Evolutionary conservation across 768 basidiomycete species (phyloP), one percentile per base, ranked within the genome.

Genomic region (Suillus discolor): DNA sequence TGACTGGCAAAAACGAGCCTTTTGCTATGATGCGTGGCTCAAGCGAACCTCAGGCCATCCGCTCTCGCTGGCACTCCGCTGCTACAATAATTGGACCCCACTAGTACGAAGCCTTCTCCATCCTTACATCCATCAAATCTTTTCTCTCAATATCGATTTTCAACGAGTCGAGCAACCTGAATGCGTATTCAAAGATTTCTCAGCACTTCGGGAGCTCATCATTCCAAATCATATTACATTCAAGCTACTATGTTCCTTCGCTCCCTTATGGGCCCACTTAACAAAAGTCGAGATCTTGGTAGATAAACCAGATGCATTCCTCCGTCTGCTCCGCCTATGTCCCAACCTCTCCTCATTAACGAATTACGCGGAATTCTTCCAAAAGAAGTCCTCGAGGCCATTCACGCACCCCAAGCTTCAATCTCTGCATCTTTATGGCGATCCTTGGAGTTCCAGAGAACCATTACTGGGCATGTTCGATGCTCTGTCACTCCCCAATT

Each of bases 261-360:
- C 68, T 49, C 65, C 68, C 3, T 65, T 65, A 1, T 73, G 72
- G 72, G 57, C 64, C 51, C 44, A 74, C 38, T 73, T 44, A 44
- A 44, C 20, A 44, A 44, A 44, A 44, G 25, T 74, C 12, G 45
- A 60, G 11, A 47, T 72, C 16, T 57, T 38, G 39, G 11, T 44
- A 2, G 39, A 61, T 36, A 38, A 42, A 3, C 38, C 16, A 15
- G 25, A 61, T 18, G 13, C 60, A 18, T 38, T 71, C 38, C 20
- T 64, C 36, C 28, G 23, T 64, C 20, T 62, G 63, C 12, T 61
- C 49, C 23, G 25, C 15, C 6, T 61, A 62, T 15, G 13, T 62
- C 36, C 6, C 44, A 23, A 15, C 39, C 61, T 25, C 42, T 47
- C 13, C 36, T 38, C 38, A 18, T 41, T 42, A 63, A 66, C 23